These are phyloP conservation scores for Balansia obtecta DNA, from an alignment of 2,329 filamentous ascomycete species.

Conservation along the genomic window DNA sequence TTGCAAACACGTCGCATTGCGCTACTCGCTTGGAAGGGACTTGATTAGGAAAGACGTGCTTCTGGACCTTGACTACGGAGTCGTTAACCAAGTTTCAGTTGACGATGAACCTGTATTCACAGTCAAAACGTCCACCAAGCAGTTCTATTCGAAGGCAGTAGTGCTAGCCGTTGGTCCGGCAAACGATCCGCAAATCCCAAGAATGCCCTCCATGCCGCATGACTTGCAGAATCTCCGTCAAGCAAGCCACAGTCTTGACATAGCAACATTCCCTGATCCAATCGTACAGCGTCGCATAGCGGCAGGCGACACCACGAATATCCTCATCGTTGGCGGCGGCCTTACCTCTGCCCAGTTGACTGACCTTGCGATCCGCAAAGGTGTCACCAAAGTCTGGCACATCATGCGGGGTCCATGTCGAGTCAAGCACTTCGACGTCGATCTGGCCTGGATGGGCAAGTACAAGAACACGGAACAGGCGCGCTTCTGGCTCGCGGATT, in stretches of 20 bases:
- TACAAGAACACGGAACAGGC: conserved; percentile 69
- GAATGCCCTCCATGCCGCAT: conserved; percentile 20
- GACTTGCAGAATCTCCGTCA: conserved; percentile 20
- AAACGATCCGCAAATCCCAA: conserved; percentile 40
- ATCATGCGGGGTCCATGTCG: conserved; percentile 48
- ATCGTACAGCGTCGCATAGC: conserved; percentile 41
- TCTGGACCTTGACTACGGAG: conserved; percentile 46
- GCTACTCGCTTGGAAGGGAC: conserved; percentile 33
- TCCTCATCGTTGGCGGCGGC: conserved; percentile 64
- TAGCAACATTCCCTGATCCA: conserved; percentile 43
- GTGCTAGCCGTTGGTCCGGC: conserved; percentile 61
- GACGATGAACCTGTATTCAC: conserved; percentile 49
- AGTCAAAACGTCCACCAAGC: conserved; percentile 40
- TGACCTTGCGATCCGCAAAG: conserved; percentile 51
- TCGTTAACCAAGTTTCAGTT: conserved; percentile 29
- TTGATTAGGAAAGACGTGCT: conserved; percentile 52
- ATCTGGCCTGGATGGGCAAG: conserved; percentile 69
- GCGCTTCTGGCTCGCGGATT: conserved; percentile 64
- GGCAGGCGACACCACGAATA: conserved; percentile 37
- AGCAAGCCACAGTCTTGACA: conserved; percentile 52
- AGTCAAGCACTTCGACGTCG: conserved; percentile 68
- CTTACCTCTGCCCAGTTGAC: conserved; percentile 64
- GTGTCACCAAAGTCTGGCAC: conserved; percentile 56
- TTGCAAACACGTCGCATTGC: conserved; percentile 41
- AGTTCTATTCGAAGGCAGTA: conserved; percentile 47